A percentile compares a stretch with the other conserved stretches of the same genome.
These are phyloP conservation scores for Gracilaria gracilis DNA, from an alignment of 23 red algal species.

Conservation along the genomic window DNA sequence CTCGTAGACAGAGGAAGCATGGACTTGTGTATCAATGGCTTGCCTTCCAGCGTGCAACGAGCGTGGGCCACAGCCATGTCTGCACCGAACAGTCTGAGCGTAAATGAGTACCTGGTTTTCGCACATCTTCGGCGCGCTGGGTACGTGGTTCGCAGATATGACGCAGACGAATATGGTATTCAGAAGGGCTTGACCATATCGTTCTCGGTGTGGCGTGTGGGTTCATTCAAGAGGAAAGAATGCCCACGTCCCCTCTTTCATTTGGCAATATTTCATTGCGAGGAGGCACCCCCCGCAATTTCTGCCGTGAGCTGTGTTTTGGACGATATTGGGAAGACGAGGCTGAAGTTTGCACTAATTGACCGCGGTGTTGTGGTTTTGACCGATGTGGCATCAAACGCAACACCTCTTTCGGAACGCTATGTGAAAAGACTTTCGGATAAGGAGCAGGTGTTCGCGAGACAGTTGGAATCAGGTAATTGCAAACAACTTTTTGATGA, in stretches of 20 bases:
- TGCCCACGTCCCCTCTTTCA: conserved; percentile 57
- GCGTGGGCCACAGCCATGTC: conserved; percentile 50
- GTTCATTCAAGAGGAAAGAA: conserved; percentile 62
- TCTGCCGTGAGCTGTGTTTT: conserved; percentile 1
- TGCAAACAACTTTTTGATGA: background rate
- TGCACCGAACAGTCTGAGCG: background rate
- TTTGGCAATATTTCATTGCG: conserved; percentile 56
- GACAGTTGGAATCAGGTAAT: background rate
- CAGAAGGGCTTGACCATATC: conserved; percentile 3
- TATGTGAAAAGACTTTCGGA: conserved; percentile 33
- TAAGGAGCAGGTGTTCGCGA: conserved; percentile 3
- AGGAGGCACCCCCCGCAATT: conserved; percentile 18
- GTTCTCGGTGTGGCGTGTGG: conserved; percentile 73
- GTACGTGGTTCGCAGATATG: conserved; percentile 74
- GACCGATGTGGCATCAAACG: conserved; percentile 61
- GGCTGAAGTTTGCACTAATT: conserved; percentile 49
- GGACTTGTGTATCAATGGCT: conserved; percentile 74
- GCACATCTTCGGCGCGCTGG: conserved; percentile 76
- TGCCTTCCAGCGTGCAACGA: conserved; percentile 71
- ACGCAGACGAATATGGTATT: conserved; percentile 32
- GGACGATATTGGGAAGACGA: conserved; percentile 18
- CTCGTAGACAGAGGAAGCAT: conserved; percentile 78
- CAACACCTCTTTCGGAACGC: conserved; percentile 63
- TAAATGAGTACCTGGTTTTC: conserved; percentile 80
- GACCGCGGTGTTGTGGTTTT: conserved; percentile 70